phyloP scores from a whole-genome alignment of 176 grass and related monocot genomes.

The Triticum dicoccoides region DNA sequence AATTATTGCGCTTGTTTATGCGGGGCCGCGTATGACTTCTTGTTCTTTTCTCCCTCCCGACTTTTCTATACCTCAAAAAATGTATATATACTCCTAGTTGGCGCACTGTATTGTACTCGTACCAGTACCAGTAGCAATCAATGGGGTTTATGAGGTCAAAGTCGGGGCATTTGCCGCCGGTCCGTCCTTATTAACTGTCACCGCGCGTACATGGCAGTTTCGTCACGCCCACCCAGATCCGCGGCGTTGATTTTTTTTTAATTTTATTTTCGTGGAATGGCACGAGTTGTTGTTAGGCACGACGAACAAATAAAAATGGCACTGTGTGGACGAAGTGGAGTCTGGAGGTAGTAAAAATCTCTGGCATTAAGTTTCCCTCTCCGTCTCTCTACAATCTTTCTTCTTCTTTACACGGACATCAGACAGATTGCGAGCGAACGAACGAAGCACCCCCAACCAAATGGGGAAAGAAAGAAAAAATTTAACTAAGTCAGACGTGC shows the following conservation, averaged over 20 bases:
- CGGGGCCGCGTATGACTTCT: conserved; percentile 4
- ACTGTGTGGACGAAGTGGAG: neutral
- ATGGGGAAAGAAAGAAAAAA: neutral
- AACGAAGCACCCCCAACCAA: neutral
- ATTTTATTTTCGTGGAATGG: too few species aligned
- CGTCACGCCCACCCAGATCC: neutral
- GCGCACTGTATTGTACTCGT: neutral
- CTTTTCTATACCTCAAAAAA: too few species aligned
- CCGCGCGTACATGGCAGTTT: neutral
- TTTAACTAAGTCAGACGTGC: neutral
- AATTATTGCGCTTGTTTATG: conserved; percentile 39
- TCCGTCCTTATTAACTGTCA: conserved; percentile 10
- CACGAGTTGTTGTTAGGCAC: too few species aligned
- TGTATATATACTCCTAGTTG: neutral
- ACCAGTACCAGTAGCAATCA: neutral
- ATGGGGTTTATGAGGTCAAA: conserved; percentile 3
- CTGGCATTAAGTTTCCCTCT: neutral
- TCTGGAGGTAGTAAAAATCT: neutral
- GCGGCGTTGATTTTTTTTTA: neutral
- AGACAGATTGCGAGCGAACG: conserved; percentile 10
- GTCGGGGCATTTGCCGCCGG: neutral
- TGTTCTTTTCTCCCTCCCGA: neutral
- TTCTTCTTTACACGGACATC: conserved; percentile 43
- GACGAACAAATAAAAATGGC: neutral
- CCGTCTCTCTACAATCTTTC: conserved; percentile 38